Evolutionary conservation across 2,329 filamentous ascomycete species (phyloP).

Genomic region (Triangularia verruculosa): DNA sequence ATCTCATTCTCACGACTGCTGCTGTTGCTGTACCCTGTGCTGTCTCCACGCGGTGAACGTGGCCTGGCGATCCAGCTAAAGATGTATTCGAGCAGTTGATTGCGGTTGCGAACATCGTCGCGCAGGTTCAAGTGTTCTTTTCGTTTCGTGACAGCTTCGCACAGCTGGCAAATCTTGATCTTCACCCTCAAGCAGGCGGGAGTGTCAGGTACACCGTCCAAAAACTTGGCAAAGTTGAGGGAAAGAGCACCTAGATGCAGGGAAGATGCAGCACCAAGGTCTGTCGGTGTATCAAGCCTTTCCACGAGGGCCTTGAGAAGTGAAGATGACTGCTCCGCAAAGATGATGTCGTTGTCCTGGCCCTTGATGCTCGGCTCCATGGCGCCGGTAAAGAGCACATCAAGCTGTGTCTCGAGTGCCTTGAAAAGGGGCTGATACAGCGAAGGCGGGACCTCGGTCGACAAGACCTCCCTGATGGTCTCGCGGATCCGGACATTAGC

Average conservation of each 20-base stretch:
- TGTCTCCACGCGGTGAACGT: constrained; percentile 48
- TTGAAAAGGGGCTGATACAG: constrained; percentile 63
- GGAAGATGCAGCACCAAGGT: constrained; percentile 59
- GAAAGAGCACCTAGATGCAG: constrained; percentile 63
- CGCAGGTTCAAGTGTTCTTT: constrained; percentile 67
- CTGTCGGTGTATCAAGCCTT: constrained; percentile 59
- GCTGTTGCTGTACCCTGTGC: constrained; percentile 32
- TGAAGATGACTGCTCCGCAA: constrained; percentile 65
- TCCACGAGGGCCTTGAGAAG: constrained; percentile 63
- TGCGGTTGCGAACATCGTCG: constrained; percentile 66
- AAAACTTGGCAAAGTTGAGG: constrained; percentile 64
- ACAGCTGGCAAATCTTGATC: constrained; percentile 66
- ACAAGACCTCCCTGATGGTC: constrained; percentile 63
- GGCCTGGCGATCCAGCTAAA: constrained; percentile 67
- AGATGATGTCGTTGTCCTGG: constrained; percentile 60
- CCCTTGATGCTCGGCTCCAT: constrained; percentile 50
- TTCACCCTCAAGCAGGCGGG: constrained; percentile 59
- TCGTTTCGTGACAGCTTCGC: constrained; percentile 61
- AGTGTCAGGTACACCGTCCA: constrained; percentile 57
- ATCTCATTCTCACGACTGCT: constrained; percentile 48
- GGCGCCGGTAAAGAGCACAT: constrained; percentile 58
- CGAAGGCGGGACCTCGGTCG: constrained; percentile 60
- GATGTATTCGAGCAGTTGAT: constrained; percentile 65
- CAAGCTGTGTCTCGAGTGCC: constrained; percentile 62
- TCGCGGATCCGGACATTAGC: constrained; percentile 63